These are phyloP conservation scores for Aspergillus pseudotamarii DNA, from an alignment of 2,329 filamentous ascomycete species.

Conservation along the genomic window DNA sequence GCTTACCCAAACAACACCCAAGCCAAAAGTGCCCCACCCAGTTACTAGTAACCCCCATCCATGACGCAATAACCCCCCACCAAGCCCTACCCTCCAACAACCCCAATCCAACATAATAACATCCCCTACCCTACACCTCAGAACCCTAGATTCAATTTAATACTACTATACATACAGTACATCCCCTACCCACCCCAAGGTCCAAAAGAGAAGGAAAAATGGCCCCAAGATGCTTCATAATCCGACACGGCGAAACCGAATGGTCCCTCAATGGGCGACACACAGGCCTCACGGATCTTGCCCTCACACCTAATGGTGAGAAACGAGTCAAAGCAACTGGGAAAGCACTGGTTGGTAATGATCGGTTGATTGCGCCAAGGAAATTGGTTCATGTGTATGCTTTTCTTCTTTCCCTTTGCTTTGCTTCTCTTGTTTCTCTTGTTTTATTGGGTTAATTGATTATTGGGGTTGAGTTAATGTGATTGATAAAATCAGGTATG, in stretches of 20 bases:
- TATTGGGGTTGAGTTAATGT: background rate
- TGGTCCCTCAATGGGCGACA: constrained; percentile 88
- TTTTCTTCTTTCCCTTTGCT: constrained; percentile 21
- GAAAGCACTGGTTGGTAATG: constrained; percentile 77
- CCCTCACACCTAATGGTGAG: constrained; percentile 79
- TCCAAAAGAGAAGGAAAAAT: constrained; percentile 21
- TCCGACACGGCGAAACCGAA: constrained; percentile 92
- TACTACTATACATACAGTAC: too few species aligned
- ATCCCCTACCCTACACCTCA: too few species aligned
- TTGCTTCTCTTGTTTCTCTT: background rate
- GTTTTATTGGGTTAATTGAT: background rate
- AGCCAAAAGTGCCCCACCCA: background rate
- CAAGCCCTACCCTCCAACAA: background rate
- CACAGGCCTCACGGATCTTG: constrained; percentile 84
- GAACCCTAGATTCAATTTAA: too few species aligned
- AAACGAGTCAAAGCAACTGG: constrained; percentile 76
- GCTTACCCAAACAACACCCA: too few species aligned
- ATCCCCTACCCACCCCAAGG: too few species aligned
- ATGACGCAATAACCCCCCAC: background rate
- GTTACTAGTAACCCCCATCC: background rate
- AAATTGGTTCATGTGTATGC: constrained; percentile 80
- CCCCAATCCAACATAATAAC: too few species aligned
- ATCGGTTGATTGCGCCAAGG: constrained; percentile 80
- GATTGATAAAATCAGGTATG: constrained; percentile 59
- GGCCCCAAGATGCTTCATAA: constrained; percentile 75